Conservation (phyloP, 2,329 filamentous ascomycete genomes). For the Dendrostoma leiphaemia region DNA sequence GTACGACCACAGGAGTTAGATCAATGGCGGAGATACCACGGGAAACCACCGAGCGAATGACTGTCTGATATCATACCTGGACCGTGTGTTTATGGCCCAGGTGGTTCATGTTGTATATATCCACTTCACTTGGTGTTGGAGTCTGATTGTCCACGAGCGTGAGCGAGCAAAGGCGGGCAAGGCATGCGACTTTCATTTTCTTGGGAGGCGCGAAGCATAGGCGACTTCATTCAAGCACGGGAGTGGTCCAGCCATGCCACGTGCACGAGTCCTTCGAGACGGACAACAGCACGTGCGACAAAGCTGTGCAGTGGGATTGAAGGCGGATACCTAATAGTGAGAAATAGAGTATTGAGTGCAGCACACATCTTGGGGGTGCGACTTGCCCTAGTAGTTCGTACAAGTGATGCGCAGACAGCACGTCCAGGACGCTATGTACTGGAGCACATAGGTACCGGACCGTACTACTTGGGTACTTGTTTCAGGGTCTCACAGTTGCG, state of each 20-base stretch:
- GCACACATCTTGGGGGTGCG: background rate
- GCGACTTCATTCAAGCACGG: no score
- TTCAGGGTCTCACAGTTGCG: no score
- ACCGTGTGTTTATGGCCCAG: background rate
- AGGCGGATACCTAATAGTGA: background rate
- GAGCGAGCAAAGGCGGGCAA: background rate
- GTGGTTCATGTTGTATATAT: constrained; percentile 17
- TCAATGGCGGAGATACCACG: background rate
- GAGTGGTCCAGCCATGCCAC: no score
- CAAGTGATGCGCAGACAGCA: no score
- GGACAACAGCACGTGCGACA: background rate
- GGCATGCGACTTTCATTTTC: background rate
- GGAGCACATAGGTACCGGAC: no score
- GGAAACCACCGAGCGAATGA: background rate
- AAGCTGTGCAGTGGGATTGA: background rate
- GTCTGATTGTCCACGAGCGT: constrained; percentile 1
- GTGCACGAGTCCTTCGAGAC: background rate
- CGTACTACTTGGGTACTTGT: background rate
- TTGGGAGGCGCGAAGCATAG: background rate
- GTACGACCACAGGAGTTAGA: background rate
- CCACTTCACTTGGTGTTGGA: constrained; percentile 14
- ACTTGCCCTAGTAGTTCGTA: no score
- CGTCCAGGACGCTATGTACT: no score
- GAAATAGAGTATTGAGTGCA: background rate
- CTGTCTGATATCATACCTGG: constrained; percentile 6